Conservation (phyloP, 192 early-diverging fungal species). For the Coemansia sp. region DNA sequence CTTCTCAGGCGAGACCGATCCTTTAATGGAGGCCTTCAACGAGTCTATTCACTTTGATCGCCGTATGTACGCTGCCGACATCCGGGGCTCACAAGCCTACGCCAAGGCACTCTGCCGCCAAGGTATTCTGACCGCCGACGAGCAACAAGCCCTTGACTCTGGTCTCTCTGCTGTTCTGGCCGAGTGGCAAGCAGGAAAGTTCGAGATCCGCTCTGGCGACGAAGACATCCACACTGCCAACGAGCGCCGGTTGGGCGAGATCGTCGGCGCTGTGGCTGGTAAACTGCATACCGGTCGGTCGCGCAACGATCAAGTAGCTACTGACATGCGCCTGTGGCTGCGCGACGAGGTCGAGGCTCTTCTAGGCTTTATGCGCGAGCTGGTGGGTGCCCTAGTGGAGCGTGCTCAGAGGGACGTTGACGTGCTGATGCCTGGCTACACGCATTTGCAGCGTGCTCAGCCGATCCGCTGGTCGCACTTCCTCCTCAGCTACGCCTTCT, state of each 20-base stretch:
- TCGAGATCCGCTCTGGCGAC: constrained; percentile 74
- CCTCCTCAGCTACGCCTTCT: constrained; percentile 87
- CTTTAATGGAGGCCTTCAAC: constrained; percentile 96
- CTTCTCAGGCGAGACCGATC: constrained; percentile 88
- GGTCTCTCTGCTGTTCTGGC: constrained; percentile 74
- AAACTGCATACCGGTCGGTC: constrained; percentile 96
- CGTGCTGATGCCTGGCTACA: constrained; percentile 98
- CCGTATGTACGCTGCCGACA: constrained; percentile 89
- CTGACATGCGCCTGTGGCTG: constrained; percentile 94
- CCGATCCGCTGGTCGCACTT: constrained; percentile 97
- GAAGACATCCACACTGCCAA: constrained; percentile 99
- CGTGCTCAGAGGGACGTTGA: constrained; percentile 90
- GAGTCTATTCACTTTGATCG: constrained; percentile 92
- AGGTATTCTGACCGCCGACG: constrained; percentile 75
- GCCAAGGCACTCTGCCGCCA: constrained; percentile 73
- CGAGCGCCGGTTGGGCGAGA: constrained; percentile 89
- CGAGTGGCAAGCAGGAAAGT: constrained; percentile 80
- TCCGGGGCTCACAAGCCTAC: constrained; percentile 86
- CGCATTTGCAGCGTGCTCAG: constrained; percentile 97
- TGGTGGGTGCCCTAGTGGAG: constrained; percentile 69
- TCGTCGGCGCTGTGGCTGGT: constrained; percentile 89
- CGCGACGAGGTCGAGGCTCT: constrained; percentile 73
- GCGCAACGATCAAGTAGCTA: constrained; percentile 98
- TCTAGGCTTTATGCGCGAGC: constrained; percentile 66
- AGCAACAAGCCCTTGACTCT: constrained; percentile 66